phyloP scores from a whole-genome alignment of 306 rosid species.

The Corylus americana region DNA sequence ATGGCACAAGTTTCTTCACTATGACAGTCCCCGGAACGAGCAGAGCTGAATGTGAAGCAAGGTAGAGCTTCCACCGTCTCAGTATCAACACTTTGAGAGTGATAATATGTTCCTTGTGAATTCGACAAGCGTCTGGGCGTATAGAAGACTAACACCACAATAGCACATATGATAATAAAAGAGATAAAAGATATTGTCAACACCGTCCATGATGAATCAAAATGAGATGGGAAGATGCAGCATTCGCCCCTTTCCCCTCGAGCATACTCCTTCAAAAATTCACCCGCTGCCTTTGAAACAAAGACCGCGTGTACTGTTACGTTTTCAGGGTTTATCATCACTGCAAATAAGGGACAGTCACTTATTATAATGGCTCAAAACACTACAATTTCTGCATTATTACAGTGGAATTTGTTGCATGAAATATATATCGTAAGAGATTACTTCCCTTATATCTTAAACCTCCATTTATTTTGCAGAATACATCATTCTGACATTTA shows the following conservation, averaged over 20 bases:
- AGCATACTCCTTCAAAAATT: slow-evolving; percentile 29
- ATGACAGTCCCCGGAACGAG: slow-evolving; percentile 15
- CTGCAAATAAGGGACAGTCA: slow-evolving; percentile 21
- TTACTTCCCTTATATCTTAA: neutral
- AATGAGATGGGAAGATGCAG: slow-evolving; percentile 30
- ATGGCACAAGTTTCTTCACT: slow-evolving; percentile 46
- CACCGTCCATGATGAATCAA: slow-evolving; percentile 41
- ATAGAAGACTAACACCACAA: slow-evolving; percentile 30
- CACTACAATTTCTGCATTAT: neutral
- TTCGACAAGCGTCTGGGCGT: slow-evolving; percentile 27
- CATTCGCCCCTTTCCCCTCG: slow-evolving; percentile 28
- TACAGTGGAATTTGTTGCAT: neutral
- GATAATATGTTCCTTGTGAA: slow-evolving; percentile 25
- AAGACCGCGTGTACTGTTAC: slow-evolving; percentile 34
- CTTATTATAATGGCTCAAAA: neutral
- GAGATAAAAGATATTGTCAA: slow-evolving; percentile 39
- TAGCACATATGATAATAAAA: slow-evolving; percentile 30
- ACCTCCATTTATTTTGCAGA: neutral
- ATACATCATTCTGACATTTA: neutral
- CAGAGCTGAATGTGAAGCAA: slow-evolving; percentile 27
- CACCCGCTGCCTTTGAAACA: slow-evolving; percentile 35
- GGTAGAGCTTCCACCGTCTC: slow-evolving; percentile 45
- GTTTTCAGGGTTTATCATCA: slow-evolving; percentile 31
- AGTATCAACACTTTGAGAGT: slow-evolving; percentile 25
- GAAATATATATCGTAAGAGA: neutral